These are phyloP conservation scores for Fraxinus americana DNA, from an alignment of 257 asterid genomes.

Conservation along the genomic window DNA sequence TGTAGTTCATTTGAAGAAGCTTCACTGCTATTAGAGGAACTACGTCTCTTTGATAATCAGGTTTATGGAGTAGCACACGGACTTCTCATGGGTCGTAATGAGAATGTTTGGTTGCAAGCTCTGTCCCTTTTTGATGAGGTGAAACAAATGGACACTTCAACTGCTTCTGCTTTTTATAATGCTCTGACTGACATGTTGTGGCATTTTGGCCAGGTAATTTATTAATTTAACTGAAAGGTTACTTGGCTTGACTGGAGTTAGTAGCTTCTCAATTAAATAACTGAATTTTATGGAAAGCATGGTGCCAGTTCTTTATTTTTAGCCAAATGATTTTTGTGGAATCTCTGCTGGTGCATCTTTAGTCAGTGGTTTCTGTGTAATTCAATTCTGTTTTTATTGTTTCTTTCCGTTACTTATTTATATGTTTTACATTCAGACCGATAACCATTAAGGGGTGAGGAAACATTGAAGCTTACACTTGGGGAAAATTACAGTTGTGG, in stretches of 20 bases:
- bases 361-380: background rate
- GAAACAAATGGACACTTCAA: slow-evolving; percentile 87
- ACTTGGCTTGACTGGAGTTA: background rate
- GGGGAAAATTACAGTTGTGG: background rate
- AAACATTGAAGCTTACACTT: background rate
- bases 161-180: slow-evolving; percentile 94
- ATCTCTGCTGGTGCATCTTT: background rate
- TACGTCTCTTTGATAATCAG: slow-evolving; percentile 78
- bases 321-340: background rate
- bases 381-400: background rate
- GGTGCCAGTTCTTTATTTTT: background rate
- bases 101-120: slow-evolving; percentile 77
- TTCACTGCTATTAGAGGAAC: slow-evolving; percentile 81
- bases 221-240: slow-evolving; percentile 2
- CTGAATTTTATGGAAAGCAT: background rate
- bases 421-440: background rate
- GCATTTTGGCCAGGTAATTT: slow-evolving; percentile 93
- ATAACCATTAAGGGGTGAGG: background rate
- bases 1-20: slow-evolving; percentile 93
- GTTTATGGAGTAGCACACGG: slow-evolving; percentile 97
- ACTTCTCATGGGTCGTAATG: slow-evolving; percentile 81
- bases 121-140: slow-evolving; percentile 80
- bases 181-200: slow-evolving; percentile 96
- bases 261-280: slow-evolving; percentile 8
- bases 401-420: background rate